phyloP scores from a whole-genome alignment of 768 basidiomycete genomes.

The Multifurca ochricompacta region DNA sequence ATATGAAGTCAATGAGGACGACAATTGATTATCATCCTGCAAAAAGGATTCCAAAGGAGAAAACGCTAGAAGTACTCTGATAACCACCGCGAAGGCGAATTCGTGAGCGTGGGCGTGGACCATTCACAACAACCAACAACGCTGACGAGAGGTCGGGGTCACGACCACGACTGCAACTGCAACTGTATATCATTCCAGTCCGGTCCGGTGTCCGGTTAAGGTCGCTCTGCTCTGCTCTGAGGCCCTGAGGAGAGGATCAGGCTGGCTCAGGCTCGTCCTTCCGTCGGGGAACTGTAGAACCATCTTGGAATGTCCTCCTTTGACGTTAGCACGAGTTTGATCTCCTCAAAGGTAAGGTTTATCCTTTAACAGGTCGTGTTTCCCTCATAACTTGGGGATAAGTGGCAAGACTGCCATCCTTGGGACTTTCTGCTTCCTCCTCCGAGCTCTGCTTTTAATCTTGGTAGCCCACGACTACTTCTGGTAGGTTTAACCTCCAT shows the following conservation, averaged over 20 bases:
- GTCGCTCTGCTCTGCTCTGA: too few relatives aligned
- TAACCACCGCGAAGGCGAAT: slow-evolving; percentile 31
- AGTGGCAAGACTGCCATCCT: not conserved
- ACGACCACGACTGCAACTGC: too few relatives aligned
- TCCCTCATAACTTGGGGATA: not conserved
- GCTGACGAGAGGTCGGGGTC: too few relatives aligned
- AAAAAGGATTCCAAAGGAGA: slow-evolving; percentile 44
- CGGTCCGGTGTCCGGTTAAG: too few relatives aligned
- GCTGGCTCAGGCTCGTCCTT: not conserved
- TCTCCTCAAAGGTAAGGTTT: not conserved
- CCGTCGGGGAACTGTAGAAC: too few relatives aligned
- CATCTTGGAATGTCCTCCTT: not conserved
- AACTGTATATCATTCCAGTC: too few relatives aligned
- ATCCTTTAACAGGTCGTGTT: not conserved
- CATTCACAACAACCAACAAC: slow-evolving; percentile 7
- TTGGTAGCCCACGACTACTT: slow-evolving; percentile 3
- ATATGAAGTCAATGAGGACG: slow-evolving; percentile 76
- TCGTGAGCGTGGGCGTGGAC: too few relatives aligned
- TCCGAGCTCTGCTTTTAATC: not conserved
- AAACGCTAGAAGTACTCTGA: slow-evolving; percentile 46
- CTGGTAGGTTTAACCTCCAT: not conserved
- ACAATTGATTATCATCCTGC: slow-evolving; percentile 65
- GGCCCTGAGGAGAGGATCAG: too few relatives aligned
- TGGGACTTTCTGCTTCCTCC: not conserved
- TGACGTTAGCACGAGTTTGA: not conserved